Evolutionary conservation across 768 basidiomycete genomes (phyloP), one percentile per base, ranked within the genome.

Genomic region (Harrya chromipes): DNA sequence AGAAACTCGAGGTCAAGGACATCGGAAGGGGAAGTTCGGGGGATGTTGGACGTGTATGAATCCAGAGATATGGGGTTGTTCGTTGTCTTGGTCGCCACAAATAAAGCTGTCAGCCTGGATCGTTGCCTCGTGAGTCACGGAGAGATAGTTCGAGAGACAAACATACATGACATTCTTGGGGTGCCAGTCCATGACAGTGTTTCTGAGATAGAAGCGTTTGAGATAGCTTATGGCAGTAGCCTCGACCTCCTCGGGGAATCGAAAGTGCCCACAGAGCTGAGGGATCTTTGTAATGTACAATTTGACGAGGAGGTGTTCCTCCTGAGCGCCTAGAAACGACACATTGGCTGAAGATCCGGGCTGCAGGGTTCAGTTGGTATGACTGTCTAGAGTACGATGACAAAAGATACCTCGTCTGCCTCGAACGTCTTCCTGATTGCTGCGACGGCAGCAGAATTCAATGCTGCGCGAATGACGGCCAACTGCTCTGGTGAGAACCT

Each of bases 131-230:
- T 53, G 35, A 49, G 38, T 24, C 21, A 40, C 13, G 27, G 17
- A 29, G 21, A 10, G 16, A 38, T 9, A 20, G 29, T 44, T 20
- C 27, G 29, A 44, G 31, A 46, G 26, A 34, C n/a, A 12, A 9
- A 69, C 85, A 42, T 62, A 97, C 97, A 99, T 99, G 61, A 99
- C 91, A 62, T 91, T 94, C 71, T 94, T 95, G 0, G 97, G 97
- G 72, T 98, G 97, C 86, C 92, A 97, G 65, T 98, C 97, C 94
- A 98, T 97, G 46, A 94, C 92, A 2, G 94, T 98, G 63, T 98
- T 98, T 71, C 88, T 88, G 47, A 98, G 78, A 65, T 98, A 99
- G 70, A 99, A 99, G 4, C 97, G 80, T 67, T 98, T 98, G 58
- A 99, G 74, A 69, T 97, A 99, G 48, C 80, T 84, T 49, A 90